Conservation (phyloP, 1,284 basidiomycete species). For the Ceratobasidium sp. region DNA sequence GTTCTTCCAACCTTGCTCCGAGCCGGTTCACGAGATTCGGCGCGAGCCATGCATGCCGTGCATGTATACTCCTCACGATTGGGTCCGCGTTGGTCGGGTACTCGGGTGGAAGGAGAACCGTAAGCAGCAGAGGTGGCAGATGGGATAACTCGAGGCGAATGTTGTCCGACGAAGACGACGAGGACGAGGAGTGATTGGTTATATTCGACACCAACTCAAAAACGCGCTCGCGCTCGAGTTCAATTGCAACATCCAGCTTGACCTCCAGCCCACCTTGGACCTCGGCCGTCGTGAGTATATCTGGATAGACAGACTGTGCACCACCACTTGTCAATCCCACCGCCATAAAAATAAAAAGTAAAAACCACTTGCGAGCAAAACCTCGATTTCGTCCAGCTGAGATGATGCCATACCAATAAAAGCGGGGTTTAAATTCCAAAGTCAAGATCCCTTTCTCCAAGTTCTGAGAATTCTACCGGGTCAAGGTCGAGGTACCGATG, state of each 20-base stretch:
- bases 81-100: slow-evolving; percentile 68
- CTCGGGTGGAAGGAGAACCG: slow-evolving; percentile 59
- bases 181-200: not conserved
- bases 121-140: slow-evolving; percentile 69
- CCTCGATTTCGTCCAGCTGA: slow-evolving; percentile 24
- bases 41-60: slow-evolving; percentile 67
- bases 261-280: slow-evolving; percentile 1
- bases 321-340: not conserved
- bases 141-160: slow-evolving; percentile 47
- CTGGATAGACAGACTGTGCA: slow-evolving; percentile 15
- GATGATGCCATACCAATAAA: not conserved
- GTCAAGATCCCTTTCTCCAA: not conserved
- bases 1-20: slow-evolving; percentile 50
- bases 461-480: not conserved
- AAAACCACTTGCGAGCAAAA: not conserved
- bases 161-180: not conserved
- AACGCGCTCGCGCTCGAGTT: slow-evolving; percentile 17
- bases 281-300: slow-evolving; percentile 21
- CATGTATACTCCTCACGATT: slow-evolving; percentile 60
- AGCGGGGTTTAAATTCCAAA: not conserved
- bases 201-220: slow-evolving; percentile 26
- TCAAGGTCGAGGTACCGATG: not conserved
- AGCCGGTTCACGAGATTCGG: slow-evolving; percentile 49
- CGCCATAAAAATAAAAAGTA: not conserved
- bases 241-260: slow-evolving; percentile 23